Conservation (phyloP, 208 protist species). For the Naegleria fowleri region DNA sequence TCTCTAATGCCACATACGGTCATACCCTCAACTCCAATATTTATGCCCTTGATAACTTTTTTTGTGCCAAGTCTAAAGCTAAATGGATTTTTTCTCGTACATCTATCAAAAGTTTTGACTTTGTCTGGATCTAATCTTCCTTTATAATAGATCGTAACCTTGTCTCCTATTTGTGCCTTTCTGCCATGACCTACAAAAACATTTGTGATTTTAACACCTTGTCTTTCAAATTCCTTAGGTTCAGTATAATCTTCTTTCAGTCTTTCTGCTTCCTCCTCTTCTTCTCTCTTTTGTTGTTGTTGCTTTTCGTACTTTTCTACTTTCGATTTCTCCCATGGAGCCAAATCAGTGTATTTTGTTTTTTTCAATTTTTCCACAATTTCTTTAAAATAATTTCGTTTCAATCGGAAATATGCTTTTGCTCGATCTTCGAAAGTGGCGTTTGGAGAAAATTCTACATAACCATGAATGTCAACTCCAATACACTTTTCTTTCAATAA, state of each 20-base stretch:
- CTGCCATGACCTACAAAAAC: not conserved
- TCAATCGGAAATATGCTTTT: not conserved
- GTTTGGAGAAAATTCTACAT: not conserved
- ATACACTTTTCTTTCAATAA: not conserved
- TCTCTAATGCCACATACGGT: not conserved
- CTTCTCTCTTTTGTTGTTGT: not conserved
- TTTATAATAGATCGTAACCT: not conserved
- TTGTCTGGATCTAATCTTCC: conserved; percentile 16
- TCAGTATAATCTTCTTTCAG: conserved; percentile 12
- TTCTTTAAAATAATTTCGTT: not conserved
- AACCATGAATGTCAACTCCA: not conserved
- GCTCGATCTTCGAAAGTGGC: not conserved
- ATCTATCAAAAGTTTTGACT: conserved; percentile 5
- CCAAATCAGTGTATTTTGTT: not conserved
- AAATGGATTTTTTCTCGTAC: not conserved
- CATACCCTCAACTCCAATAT: conserved; percentile 27
- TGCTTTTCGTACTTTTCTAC: not conserved
- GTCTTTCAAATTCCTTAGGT: not conserved
- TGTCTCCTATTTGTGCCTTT: conserved; percentile 16
- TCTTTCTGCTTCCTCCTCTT: not conserved
- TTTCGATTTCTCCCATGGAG: not conserved
- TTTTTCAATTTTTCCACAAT: not conserved
- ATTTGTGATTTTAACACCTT: conserved; percentile 4
- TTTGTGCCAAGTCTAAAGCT: not conserved
- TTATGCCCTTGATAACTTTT: conserved; percentile 25